Percentiles rank a stretch among this genome's conserved stretches.
These are phyloP conservation scores for Zygosaccharomyces rouxii DNA, from an alignment of 805 yeast genomes.

Conservation along the genomic window DNA sequence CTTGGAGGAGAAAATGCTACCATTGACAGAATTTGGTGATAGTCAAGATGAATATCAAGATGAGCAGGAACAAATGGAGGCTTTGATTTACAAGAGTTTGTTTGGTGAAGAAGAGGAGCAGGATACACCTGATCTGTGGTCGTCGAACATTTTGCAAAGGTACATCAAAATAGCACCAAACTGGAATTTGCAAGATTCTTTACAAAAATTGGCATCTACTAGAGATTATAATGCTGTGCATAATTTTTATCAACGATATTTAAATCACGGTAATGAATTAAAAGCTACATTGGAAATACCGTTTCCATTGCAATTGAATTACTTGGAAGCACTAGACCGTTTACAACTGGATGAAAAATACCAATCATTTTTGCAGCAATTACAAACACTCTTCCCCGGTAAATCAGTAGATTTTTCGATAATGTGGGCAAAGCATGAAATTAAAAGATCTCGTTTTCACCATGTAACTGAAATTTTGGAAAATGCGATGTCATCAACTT, in stretches of 20 bases:
- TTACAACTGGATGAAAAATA: slow-evolving; percentile 21
- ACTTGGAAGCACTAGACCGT: slow-evolving; percentile 15
- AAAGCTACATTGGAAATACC: slow-evolving; percentile 11
- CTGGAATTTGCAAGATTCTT: slow-evolving; percentile 9
- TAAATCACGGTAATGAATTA: slow-evolving; percentile 6
- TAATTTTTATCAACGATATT: slow-evolving; percentile 13
- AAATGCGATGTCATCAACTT: slow-evolving; percentile 43
- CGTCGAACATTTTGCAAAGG: slow-evolving; percentile 23
- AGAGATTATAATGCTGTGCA: slow-evolving; percentile 17
- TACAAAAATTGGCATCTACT: slow-evolving; percentile 16
- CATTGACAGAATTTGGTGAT: slow-evolving; percentile 15
- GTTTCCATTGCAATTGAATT: slow-evolving; percentile 13
- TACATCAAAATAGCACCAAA: slow-evolving; percentile 23
- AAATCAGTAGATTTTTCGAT: slow-evolving; percentile 49
- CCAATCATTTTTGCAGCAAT: slow-evolving; percentile 23
- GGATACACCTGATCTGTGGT: slow-evolving; percentile 20
- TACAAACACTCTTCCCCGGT: slow-evolving; percentile 47
- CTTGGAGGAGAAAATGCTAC: slow-evolving; percentile 17
- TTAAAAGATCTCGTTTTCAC: slow-evolving; percentile 36
- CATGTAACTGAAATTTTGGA: slow-evolving; percentile 44
- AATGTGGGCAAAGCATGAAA: slow-evolving; percentile 46
- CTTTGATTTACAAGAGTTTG: slow-evolving; percentile 11
- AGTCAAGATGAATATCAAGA: slow-evolving; percentile 8
- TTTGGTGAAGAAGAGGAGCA: slow-evolving; percentile 8
- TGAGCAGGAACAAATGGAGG: slow-evolving; percentile 14